phyloP scores from a whole-genome alignment of 208 protist genomes.

The Blechomonas ayalai region DNA sequence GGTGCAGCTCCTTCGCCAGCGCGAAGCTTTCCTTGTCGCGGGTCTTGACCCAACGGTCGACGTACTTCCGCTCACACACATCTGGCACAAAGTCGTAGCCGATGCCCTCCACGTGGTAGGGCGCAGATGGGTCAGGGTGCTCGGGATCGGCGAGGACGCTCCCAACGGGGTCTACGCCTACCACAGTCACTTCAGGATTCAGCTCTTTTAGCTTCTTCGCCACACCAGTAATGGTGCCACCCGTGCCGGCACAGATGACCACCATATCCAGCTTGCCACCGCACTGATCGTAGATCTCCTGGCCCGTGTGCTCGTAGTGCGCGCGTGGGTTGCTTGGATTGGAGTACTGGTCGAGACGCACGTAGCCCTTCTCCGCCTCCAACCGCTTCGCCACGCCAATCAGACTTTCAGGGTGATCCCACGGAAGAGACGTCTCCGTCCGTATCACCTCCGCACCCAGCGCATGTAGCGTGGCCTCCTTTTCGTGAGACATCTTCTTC shows the following conservation, averaged over 20 bases:
- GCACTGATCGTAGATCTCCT: slow-evolving; percentile 94
- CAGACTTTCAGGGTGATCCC: slow-evolving; percentile 94
- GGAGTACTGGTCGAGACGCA: slow-evolving; percentile 95
- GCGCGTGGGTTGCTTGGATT: slow-evolving; percentile 94
- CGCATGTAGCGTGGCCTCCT: slow-evolving; percentile 85
- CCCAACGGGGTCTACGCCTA: slow-evolving; percentile 95
- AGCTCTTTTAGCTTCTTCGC: slow-evolving; percentile 65
- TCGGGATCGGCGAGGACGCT: slow-evolving; percentile 93
- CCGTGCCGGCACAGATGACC: slow-evolving; percentile 93
- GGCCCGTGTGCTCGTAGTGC: slow-evolving; percentile 94
- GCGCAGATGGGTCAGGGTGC: slow-evolving; percentile 9
- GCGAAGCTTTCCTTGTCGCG: slow-evolving; percentile 92
- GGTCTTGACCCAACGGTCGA: slow-evolving; percentile 94
- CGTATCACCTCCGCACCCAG: slow-evolving; percentile 96
- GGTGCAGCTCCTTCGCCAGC: slow-evolving; percentile 89
- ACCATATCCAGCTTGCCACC: slow-evolving; percentile 95
- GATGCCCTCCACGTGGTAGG: slow-evolving; percentile 96
- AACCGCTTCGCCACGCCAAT: slow-evolving; percentile 93
- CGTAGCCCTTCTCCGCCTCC: slow-evolving; percentile 91
- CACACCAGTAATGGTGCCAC: slow-evolving; percentile 95
- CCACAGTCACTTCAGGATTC: slow-evolving; percentile 75
- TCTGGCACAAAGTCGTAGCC: slow-evolving; percentile 97
- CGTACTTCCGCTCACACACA: slow-evolving; percentile 87
- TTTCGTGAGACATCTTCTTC: slow-evolving; percentile 98
- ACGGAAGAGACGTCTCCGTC: slow-evolving; percentile 94